phyloP scores from a whole-genome alignment of 306 rosid species.

The Vicia faba region DNA sequence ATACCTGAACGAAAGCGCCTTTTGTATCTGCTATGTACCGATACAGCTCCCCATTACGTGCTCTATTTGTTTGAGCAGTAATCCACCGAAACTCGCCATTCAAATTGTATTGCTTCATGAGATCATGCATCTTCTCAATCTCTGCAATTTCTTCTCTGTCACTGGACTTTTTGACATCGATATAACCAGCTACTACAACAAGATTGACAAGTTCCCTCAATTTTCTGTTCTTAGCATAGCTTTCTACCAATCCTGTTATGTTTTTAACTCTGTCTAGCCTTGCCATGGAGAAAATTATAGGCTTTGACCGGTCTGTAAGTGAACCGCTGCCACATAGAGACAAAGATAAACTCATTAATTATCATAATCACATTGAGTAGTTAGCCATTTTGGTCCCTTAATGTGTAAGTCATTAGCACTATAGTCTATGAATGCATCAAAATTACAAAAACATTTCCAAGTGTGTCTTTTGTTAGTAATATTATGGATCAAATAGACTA shows the following conservation, averaged over 20 bases:
- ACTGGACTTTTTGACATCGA: constrained; percentile 68
- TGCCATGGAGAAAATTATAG: constrained; percentile 88
- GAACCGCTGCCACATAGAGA: constrained; percentile 62
- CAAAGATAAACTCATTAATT: constrained; percentile 25
- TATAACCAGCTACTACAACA: constrained; percentile 80
- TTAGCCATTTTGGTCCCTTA: neutral
- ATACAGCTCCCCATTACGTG: constrained; percentile 90
- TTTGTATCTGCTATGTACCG: constrained; percentile 85
- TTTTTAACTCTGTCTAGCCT: constrained; percentile 85
- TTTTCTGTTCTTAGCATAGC: constrained; percentile 67
- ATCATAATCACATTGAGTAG: neutral
- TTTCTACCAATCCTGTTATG: constrained; percentile 79
- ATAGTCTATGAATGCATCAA: too few relatives aligned
- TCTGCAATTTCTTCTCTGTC: constrained; percentile 93
- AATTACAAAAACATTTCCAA: too few relatives aligned
- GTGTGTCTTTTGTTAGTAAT: too few relatives aligned
- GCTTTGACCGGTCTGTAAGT: constrained; percentile 73
- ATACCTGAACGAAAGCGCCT: constrained; percentile 92
- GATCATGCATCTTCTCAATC: constrained; percentile 89
- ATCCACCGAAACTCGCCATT: constrained; percentile 87
- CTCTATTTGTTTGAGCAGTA: constrained; percentile 81
- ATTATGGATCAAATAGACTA: too few relatives aligned
- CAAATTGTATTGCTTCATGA: constrained; percentile 58
- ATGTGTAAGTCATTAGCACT: too few relatives aligned
- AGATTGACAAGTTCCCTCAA: constrained; percentile 88